Conservation (phyloP, 768 basidiomycete species). For the Lactarius indigo region DNA sequence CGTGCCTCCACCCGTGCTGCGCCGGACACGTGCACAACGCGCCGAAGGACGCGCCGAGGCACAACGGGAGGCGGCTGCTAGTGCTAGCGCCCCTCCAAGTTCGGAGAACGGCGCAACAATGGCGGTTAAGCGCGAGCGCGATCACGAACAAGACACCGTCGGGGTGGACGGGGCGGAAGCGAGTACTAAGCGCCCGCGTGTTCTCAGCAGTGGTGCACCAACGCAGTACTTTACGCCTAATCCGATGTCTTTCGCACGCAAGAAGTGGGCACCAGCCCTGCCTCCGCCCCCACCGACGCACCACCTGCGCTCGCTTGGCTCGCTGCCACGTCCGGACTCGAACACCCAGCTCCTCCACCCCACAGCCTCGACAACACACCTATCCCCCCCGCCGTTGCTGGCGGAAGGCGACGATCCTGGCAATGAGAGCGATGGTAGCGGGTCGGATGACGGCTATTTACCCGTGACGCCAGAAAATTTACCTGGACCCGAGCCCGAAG, state of each 20-base stretch:
- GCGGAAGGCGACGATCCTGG: constrained; percentile 1
- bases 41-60: constrained; percentile 26
- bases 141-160: constrained; percentile 11
- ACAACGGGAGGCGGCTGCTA: constrained; percentile 17
- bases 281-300: constrained; percentile 16
- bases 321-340: not conserved
- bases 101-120: not conserved
- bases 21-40: constrained; percentile 23
- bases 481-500: constrained; percentile 8
- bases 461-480: constrained; percentile 27
- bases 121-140: constrained; percentile 21
- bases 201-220: constrained; percentile 7
- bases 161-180: not conserved
- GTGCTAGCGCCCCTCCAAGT: not conserved
- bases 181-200: constrained; percentile 8
- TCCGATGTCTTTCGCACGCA: constrained; percentile 35
- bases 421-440: constrained; percentile 16
- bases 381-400: not conserved
- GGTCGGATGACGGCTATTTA: constrained; percentile 26
- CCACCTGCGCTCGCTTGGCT: constrained; percentile 17
- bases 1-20: constrained; percentile 2
- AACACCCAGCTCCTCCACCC: not conserved
- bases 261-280: constrained; percentile 31
- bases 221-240: constrained; percentile 31
- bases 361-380: not conserved